A percentile compares a stretch with the other conserved stretches of the same genome.
phyloP scores from a whole-genome alignment of 2,329 filamentous ascomycete species.

The Trichoderma afroharzianum region DNA sequence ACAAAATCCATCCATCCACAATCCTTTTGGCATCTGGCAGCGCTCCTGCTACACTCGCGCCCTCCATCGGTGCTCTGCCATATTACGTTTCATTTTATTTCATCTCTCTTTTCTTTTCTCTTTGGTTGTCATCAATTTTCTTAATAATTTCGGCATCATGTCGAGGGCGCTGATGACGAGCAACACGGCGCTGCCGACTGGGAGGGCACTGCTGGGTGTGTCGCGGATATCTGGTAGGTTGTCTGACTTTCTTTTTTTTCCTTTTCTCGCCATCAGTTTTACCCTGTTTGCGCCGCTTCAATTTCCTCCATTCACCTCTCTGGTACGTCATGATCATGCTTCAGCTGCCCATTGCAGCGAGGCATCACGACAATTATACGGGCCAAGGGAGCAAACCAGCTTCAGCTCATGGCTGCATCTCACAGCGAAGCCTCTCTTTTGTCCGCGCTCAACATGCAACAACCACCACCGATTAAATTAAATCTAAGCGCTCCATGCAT shows the following conservation, averaged over 20 bases:
- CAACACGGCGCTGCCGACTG: constrained; percentile 2
- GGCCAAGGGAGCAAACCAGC: not conserved
- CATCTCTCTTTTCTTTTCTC: not conserved
- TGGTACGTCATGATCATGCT: not conserved
- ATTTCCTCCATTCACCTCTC: not conserved
- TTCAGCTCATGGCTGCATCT: not conserved
- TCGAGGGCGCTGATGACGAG: constrained; percentile 11
- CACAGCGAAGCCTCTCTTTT: not conserved
- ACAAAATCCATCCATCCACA: not conserved
- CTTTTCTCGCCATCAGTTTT: not conserved
- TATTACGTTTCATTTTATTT: not conserved
- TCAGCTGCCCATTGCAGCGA: not conserved
- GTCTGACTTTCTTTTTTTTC: not conserved
- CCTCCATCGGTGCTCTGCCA: not conserved
- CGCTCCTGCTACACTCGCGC: not conserved
- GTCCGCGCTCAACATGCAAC: not conserved
- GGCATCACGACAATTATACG: not conserved
- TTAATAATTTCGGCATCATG: constrained; percentile 22
- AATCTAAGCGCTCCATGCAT: not conserved
- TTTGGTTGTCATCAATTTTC: not conserved
- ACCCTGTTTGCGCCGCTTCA: not conserved
- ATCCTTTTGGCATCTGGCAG: not conserved
- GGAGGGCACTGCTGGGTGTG: not conserved
- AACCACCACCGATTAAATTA: not conserved
- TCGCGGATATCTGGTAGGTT: constrained; percentile 12